phyloP scores from a whole-genome alignment of 768 basidiomycete genomes.

The Boletus edulis region DNA sequence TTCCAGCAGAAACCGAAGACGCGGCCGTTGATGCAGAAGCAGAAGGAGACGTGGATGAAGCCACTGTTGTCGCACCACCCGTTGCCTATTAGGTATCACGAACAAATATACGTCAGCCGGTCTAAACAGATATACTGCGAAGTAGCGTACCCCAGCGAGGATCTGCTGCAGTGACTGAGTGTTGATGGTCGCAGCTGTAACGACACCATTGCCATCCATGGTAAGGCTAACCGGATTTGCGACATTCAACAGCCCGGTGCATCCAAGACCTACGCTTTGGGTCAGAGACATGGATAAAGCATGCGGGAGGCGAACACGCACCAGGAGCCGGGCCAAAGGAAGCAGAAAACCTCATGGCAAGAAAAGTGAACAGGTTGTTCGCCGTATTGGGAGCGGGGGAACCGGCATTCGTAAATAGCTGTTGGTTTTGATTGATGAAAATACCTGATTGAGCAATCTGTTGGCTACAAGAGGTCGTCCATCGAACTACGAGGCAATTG shows the following conservation, averaged over 20 bases:
- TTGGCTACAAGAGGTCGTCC: constrained; percentile 6
- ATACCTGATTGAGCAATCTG: constrained; percentile 23
- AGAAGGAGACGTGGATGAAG: not conserved
- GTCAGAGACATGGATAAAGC: not conserved
- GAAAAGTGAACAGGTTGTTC: constrained; percentile 27
- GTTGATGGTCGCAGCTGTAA: constrained; percentile 26
- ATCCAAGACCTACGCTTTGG: constrained; percentile 19
- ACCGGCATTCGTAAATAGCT: constrained; percentile 10
- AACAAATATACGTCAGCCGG: not conserved
- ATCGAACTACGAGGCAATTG: not conserved
- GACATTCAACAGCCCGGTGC: constrained; percentile 20
- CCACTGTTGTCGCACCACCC: not conserved
- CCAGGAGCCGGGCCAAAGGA: constrained; percentile 25
- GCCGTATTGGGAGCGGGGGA: constrained; percentile 23
- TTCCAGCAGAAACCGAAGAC: not conserved
- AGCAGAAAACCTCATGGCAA: constrained; percentile 28
- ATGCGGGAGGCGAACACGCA: constrained; percentile 1
- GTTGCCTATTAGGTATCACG: not conserved
- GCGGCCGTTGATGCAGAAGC: not conserved
- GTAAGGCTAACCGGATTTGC: constrained; percentile 23
- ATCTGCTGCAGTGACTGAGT: constrained; percentile 20
- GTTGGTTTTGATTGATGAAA: constrained; percentile 24
- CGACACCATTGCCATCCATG: constrained; percentile 24
- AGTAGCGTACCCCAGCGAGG: constrained; percentile 2
- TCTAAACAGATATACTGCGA: not conserved